Evolutionary conservation across 2,329 filamentous ascomycete species (phyloP).

Genomic region (Xylariaceae sp.): DNA sequence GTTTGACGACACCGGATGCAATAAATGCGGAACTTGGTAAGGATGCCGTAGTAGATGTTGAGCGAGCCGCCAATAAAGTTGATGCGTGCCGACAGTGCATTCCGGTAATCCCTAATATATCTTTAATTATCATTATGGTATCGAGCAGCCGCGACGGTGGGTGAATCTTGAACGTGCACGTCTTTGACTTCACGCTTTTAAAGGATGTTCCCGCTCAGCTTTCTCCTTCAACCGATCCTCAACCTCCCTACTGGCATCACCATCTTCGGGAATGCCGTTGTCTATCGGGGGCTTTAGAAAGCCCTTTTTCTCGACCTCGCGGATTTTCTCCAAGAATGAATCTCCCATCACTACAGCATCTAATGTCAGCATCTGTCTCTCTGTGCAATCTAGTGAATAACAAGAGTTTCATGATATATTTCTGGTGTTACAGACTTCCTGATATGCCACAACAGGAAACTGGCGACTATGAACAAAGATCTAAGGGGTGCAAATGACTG

Average conservation of each 20-base stretch:
- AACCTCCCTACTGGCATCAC: slow-evolving; percentile 27
- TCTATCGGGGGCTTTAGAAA: slow-evolving; percentile 28
- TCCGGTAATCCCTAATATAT: too few relatives aligned
- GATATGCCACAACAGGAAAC: too few relatives aligned
- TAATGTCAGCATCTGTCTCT: neutral
- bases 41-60: too few relatives aligned
- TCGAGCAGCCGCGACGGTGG: slow-evolving; percentile 1
- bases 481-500: neutral
- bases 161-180: neutral
- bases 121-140: too few relatives aligned
- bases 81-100: too few relatives aligned
- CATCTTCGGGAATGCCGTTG: slow-evolving; percentile 29
- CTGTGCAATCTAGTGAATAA: neutral
- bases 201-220: slow-evolving; percentile 26
- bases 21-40: too few relatives aligned
- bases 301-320: slow-evolving; percentile 28
- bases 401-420: neutral
- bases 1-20: too few relatives aligned
- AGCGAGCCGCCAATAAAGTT: too few relatives aligned
- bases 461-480: neutral
- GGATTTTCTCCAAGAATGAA: slow-evolving; percentile 32
- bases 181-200: neutral
- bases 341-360: slow-evolving; percentile 29
- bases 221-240: slow-evolving; percentile 27
- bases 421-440: too few relatives aligned